Evolutionary conservation across 495 filamentous ascomycete species (phyloP).

Genomic region (Lophium mytilinum): DNA sequence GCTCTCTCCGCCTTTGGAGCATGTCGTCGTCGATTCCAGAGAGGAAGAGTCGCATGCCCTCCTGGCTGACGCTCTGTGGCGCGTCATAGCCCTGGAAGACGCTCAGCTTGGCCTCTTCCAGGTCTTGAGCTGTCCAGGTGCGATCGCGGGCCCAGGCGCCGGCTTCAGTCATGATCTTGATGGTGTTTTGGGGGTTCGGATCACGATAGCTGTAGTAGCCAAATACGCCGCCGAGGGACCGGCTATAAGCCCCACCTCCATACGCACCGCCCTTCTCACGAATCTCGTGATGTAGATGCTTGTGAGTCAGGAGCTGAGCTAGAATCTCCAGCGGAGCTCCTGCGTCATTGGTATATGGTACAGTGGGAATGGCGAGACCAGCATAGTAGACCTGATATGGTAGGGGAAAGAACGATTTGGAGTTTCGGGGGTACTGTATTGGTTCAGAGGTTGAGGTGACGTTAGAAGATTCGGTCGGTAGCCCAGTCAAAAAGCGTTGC

Average conservation of each 20-base stretch:
- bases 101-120: conserved; percentile 92
- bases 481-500: conserved; percentile 56
- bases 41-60: conserved; percentile 79
- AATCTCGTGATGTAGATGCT: conserved; percentile 94
- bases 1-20: conserved; percentile 77
- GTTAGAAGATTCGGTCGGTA: conserved; percentile 39
- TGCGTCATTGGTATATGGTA: conserved; percentile 69
- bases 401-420: conserved; percentile 82
- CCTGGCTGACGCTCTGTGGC: conserved; percentile 75
- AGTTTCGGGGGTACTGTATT: conserved; percentile 35
- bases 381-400: conserved; percentile 97
- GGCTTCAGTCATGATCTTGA: conserved; percentile 75
- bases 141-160: conserved; percentile 79
- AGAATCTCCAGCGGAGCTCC: conserved; percentile 78
- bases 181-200: conserved; percentile 84
- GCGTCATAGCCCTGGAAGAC: conserved; percentile 97
- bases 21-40: conserved; percentile 80
- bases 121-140: conserved; percentile 74
- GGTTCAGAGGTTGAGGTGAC: conserved; percentile 33
- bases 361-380: conserved; percentile 68
- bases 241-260: conserved; percentile 80
- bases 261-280: conserved; percentile 97
- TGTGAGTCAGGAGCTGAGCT: conserved; percentile 90
- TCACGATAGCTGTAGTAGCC: conserved; percentile 95
- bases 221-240: conserved; percentile 72